Evolutionary conservation across 208 protist species (phyloP).

Genomic region (Borovskyia barvae): DNA sequence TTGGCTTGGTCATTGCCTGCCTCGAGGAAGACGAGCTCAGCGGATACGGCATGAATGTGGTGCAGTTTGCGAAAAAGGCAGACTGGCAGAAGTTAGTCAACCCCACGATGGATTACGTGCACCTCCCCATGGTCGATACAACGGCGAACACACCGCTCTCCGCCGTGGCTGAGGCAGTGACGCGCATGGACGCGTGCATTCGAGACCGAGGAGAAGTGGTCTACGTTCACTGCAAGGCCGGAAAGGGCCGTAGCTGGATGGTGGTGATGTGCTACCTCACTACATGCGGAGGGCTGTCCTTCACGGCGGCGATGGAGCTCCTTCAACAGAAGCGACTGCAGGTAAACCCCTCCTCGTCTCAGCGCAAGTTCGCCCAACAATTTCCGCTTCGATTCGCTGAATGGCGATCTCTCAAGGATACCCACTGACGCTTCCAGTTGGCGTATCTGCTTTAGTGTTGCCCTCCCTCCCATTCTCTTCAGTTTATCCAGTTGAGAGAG

Average conservation of each 20-base stretch:
- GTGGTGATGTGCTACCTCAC: slow-evolving; percentile 86
- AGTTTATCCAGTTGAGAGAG: no score
- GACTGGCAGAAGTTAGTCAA: slow-evolving; percentile 55
- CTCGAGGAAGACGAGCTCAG: slow-evolving; percentile 73
- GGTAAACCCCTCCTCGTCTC: slow-evolving; percentile 65
- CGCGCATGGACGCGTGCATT: slow-evolving; percentile 59
- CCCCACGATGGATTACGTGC: slow-evolving; percentile 49
- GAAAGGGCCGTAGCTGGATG: slow-evolving; percentile 90
- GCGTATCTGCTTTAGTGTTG: no score
- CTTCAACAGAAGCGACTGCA: slow-evolving; percentile 50
- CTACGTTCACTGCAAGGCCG: slow-evolving; percentile 91
- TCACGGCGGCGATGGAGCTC: slow-evolving; percentile 41
- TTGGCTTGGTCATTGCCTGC: slow-evolving; percentile 81
- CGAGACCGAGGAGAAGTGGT: slow-evolving; percentile 31
- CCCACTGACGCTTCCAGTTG: no score
- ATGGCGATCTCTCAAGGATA: slow-evolving; percentile 29
- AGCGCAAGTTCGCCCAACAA: slow-evolving; percentile 53
- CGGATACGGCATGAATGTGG: slow-evolving; percentile 75
- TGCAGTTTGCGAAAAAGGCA: slow-evolving; percentile 77
- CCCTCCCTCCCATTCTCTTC: no score
- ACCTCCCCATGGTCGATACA: slow-evolving; percentile 72
- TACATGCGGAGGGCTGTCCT: slow-evolving; percentile 60
- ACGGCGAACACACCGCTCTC: slow-evolving; percentile 52
- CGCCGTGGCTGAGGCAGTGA: slow-evolving; percentile 47
- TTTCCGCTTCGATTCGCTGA: slow-evolving; percentile 51